Percentiles rank a stretch among this genome's conserved stretches.
phyloP scores from a whole-genome alignment of 2,329 filamentous ascomycete genomes.

The Trichoderma sp. region DNA sequence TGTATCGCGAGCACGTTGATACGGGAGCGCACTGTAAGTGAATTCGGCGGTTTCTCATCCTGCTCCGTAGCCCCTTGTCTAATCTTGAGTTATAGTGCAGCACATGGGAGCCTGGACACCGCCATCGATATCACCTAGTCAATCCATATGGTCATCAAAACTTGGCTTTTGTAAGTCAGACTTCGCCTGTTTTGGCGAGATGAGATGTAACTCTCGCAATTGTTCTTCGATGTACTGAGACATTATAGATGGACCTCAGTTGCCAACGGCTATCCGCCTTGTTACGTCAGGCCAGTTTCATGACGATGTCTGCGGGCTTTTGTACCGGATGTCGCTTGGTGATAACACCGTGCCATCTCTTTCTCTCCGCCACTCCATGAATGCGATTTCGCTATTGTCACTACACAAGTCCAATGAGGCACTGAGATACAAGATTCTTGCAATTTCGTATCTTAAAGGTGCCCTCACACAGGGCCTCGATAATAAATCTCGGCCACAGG shows the following conservation, averaged over 20 bases:
- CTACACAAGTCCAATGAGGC: slow-evolving; percentile 14
- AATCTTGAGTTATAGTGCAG: neutral
- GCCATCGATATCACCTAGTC: neutral
- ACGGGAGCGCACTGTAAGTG: slow-evolving; percentile 13
- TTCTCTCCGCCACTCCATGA: slow-evolving; percentile 19
- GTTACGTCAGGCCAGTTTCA: slow-evolving; percentile 13
- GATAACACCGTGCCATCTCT: slow-evolving; percentile 13
- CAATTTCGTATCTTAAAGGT: slow-evolving; percentile 10
- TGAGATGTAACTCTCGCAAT: neutral
- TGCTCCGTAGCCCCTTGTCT: neutral
- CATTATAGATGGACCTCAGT: neutral
- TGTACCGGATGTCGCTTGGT: slow-evolving; percentile 15
- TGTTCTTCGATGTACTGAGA: neutral
- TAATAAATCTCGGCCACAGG: slow-evolving; percentile 9
- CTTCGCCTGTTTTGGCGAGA: neutral
- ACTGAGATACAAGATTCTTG: slow-evolving; percentile 9
- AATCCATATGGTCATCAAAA: neutral
- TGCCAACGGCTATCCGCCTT: slow-evolving; percentile 16
- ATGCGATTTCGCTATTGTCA: slow-evolving; percentile 12
- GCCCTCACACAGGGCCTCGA: slow-evolving; percentile 9
- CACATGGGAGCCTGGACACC: slow-evolving; percentile 15
- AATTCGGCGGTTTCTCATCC: neutral
- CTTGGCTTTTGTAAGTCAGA: neutral
- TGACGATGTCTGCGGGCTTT: slow-evolving; percentile 12
- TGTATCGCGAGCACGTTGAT: slow-evolving; percentile 15